Evolutionary conservation across 2,329 filamentous ascomycete genomes (phyloP), one percentile per base, ranked within the genome.

Genomic region (Alternaria angustiovoidea): DNA sequence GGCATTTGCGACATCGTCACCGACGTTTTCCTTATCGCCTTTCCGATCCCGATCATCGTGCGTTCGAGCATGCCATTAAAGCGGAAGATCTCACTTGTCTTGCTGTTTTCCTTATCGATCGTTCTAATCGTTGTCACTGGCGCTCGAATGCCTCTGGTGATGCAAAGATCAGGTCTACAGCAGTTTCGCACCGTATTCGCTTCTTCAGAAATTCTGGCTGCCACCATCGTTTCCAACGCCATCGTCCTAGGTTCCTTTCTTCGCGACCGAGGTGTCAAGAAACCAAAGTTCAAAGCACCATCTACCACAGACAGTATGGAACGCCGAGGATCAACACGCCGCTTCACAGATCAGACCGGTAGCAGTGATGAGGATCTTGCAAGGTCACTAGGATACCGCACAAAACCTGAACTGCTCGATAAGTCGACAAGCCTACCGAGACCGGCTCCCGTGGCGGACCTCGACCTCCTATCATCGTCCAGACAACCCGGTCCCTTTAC

Each of bases 341-440:
- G 85, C 43, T 87, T 88, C 41, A 93, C 91, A 78, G 63, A 85
- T 81, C 86, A 87, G 51, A 87, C 91, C 57, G 94, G 91, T 89
- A 93, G 92, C 43, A 97, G 93, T 68, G 94, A 98, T 70, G 93
- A 96, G 73, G 93, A 98, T 74, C 86, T 98, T 1, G 93, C 96
- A 5, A 85, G 91, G 51, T 91, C 89, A 61, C 72, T 97, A 4
- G 94, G 94, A 7, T 87, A 94, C 39, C 87, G 90, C 12, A 84
- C 88, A 32, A 82, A 84, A 14, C 80, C 85, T 5, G 82, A 85
- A 16, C 75, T 88, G 51, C 74, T 81, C 42, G 80, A 81, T 16
- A 72, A 64, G 73, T 78, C 39, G 77, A 78, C 51, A 75, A 82
- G 14, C 5, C 78, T 81, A 5, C 67, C 79, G 8, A 77, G 83